Base-by-base conservation (phyloP, 1,284 basidiomycete species). In the Trametes versicolor region DNA sequence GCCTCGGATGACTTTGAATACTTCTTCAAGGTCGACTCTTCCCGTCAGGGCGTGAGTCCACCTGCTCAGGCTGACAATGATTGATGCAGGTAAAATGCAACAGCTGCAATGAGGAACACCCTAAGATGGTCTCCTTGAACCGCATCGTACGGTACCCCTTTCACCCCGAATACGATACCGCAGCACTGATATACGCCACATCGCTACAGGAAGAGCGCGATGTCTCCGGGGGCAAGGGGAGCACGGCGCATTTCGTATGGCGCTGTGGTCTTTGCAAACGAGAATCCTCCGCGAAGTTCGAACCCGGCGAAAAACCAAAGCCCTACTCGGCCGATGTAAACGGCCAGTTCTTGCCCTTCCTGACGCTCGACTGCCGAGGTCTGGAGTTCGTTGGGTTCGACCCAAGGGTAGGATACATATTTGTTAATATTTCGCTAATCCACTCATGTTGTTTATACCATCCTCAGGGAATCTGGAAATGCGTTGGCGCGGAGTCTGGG, bases 251-350 rank as follows among this genome's bases (percentile, higher is more conserved):
- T 74, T 90, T 94, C 71, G 90, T 94, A 43, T 94, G 92, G 93
- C 82, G 82, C 67, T 94, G 92, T 71, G 85, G 87, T 21, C 75
- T 84, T 49, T 94, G 93, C 82, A 93, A 89, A 78, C 86, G 89
- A 45, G 91, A 93, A 77, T 89, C 87, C 70, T 92, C 88, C 10
- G 92, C 93, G 41, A 93, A 90, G 73, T 94, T 94, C 70, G 90
- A 93, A 52, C 71, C 80, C 1, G 74, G 83, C 10, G 78, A 79
- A 17, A 76, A 82, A 17, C 75, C 84, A n/a, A 78, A 77, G 62
- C 79, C 90, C 9, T 94, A 94, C 75, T 78, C 76, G 1, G 80
- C 81, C 27, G 87, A 89, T 65, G 73, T 75, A 9, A 90, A 87
- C 65, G 86, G 81, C 1, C 82, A 87, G 64, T 86, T 89, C 58